A percentile compares a stretch with the other conserved stretches of the same genome.
phyloP scores from a whole-genome alignment of 306 rosid species.

The Dalbergia cochinchinensis region DNA sequence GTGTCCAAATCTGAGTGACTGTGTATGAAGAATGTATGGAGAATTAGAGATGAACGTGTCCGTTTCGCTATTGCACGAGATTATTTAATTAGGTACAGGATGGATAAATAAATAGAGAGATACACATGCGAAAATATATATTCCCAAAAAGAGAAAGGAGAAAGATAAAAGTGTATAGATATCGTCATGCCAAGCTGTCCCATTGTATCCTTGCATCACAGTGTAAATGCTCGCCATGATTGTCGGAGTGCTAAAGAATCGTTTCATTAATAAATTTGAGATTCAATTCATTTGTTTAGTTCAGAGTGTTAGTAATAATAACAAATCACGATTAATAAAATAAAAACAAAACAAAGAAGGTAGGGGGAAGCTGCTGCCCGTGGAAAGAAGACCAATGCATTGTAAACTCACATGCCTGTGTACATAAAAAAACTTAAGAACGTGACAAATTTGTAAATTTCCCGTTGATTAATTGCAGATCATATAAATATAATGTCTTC shows the following conservation, averaged over 20 bases:
- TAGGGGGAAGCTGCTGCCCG: conserved; percentile 48
- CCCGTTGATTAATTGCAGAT: background rate
- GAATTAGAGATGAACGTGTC: conserved; percentile 8
- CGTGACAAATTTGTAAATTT: conserved; percentile 32
- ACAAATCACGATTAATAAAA: conserved; percentile 29
- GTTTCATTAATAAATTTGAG: conserved; percentile 38
- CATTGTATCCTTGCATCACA: conserved; percentile 48
- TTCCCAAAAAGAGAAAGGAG: conserved; percentile 45
- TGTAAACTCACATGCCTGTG: conserved; percentile 45
- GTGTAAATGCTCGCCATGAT: conserved; percentile 72
- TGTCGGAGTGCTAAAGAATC: conserved; percentile 56
- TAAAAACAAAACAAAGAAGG: conserved; percentile 44
- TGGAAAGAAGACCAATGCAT: conserved; percentile 33
- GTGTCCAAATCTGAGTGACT: conserved; percentile 15
- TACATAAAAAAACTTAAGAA: conserved; percentile 27
- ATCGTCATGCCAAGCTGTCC: conserved; percentile 66
- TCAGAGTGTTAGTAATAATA: conserved; percentile 32
- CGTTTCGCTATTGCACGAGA: conserved; percentile 9
- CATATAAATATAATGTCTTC: background rate
- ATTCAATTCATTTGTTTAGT: conserved; percentile 28
- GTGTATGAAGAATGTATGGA: conserved; percentile 6
- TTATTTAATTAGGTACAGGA: conserved; percentile 5
- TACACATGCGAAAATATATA: conserved; percentile 5
- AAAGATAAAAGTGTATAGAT: conserved; percentile 41
- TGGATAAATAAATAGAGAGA: background rate